Evolutionary conservation across 805 yeast genomes (phyloP), one percentile per base, ranked within the genome.

Genomic region (Zygoascus bituminiphila): DNA sequence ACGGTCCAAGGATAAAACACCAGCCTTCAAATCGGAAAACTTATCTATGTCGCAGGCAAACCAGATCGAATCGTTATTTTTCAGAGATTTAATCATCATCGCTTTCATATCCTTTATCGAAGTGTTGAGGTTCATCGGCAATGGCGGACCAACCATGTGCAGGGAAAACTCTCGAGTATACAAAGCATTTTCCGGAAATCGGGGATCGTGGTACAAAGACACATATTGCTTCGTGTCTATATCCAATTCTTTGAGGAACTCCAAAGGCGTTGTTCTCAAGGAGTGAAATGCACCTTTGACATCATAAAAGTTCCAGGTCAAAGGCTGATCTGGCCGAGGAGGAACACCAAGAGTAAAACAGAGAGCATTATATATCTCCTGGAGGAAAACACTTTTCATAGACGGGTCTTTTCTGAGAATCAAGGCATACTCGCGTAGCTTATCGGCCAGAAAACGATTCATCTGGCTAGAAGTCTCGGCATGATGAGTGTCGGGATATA

Each of bases 11-110:
- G 86, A 95, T 76, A 88, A 81, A 42, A 84, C 64, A 46, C 96
- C 96, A 4, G 78, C 62, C 21, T 62, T 63, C 49, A 72, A 73
- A 63, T 81, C 78, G 75, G 74, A 76, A 66, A 72, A 87, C 62
- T 82, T 82, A 21, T 89, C 91, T n/a, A 89, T 86, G 64, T 87
- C 93, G 17, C 89, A 81, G 10, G 95, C 95, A 61, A 87, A 88
- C 70, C 87, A 88, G 5, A 88, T 86, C 0, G 94, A 82, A 68
- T 83, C 83, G 65, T 84, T 81, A 51, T 71, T 72, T 67, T 82
- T 75, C 60, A 87, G 75, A 66, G 87, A 77, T 58, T 77, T 74
- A 36, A 85, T 77, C 24, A 86, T 84, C 43, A 81, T 72, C 26
- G 72, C 58, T 41, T 86, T 77, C 49, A 87, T 68, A 7, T 68